Evolutionary conservation across 768 basidiomycete species (phyloP).

Genomic region (Tricholoma furcatifolium): DNA sequence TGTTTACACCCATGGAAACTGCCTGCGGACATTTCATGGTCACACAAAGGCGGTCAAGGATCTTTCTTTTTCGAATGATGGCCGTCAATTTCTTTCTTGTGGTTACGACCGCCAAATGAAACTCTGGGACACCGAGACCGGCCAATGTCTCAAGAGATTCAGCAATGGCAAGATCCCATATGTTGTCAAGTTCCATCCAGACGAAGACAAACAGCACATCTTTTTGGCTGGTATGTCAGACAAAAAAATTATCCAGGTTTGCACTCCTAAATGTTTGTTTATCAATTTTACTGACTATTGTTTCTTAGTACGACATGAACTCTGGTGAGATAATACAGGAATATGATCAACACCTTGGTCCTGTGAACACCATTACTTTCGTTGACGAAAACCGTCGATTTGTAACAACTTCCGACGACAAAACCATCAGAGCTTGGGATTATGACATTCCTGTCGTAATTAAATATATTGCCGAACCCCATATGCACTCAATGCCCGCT

Average conservation of each 20-base stretch:
- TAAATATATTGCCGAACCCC: slow-evolving; percentile 98
- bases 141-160: slow-evolving; percentile 95
- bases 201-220: slow-evolving; percentile 92
- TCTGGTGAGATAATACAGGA: slow-evolving; percentile 96
- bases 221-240: slow-evolving; percentile 99
- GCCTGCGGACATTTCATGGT: slow-evolving; percentile 94
- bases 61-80: slow-evolving; percentile 92
- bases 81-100: slow-evolving; percentile 85
- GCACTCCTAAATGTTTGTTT: slow-evolving; percentile 13
- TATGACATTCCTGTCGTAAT: slow-evolving; percentile 99
- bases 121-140: slow-evolving; percentile 99
- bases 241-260: slow-evolving; percentile 97
- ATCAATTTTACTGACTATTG: slow-evolving; percentile 4
- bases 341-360: slow-evolving; percentile 97
- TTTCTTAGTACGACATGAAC: slow-evolving; percentile 89
- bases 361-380: slow-evolving; percentile 98
- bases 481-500: slow-evolving; percentile 99
- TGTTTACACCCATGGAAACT: slow-evolving; percentile 94
- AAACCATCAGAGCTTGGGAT: slow-evolving; percentile 99
- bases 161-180: slow-evolving; percentile 98
- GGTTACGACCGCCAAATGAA: slow-evolving; percentile 98
- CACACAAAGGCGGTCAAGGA: slow-evolving; percentile 97
- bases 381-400: slow-evolving; percentile 98
- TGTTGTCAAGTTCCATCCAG: slow-evolving; percentile 93
- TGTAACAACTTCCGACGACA: slow-evolving; percentile 98